phyloP scores from a whole-genome alignment of 805 yeast genomes.

The Blastobotrys parvus region DNA sequence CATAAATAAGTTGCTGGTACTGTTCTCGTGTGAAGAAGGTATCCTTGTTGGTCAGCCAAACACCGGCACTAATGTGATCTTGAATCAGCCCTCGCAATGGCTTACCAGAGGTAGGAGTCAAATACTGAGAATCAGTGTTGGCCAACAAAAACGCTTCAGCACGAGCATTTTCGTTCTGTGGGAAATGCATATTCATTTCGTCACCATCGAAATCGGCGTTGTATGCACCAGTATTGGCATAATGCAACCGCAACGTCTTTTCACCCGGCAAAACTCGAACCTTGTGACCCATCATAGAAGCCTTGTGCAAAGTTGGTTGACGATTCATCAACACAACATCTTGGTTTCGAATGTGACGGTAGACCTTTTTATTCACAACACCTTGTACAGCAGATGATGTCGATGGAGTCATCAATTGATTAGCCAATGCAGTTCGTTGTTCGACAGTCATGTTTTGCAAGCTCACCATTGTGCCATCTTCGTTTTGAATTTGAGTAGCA shows the following conservation, averaged over 20 bases:
- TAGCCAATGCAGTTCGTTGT: conserved; percentile 91
- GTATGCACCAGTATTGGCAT: conserved; percentile 98
- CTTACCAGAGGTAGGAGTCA: conserved; percentile 97
- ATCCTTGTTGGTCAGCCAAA: conserved; percentile 94
- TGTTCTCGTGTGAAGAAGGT: conserved; percentile 81
- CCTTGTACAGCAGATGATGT: conserved; percentile 35
- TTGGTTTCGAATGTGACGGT: conserved; percentile 86
- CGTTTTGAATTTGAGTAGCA: conserved; percentile 91
- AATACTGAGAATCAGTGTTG: conserved; percentile 93
- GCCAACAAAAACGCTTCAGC: conserved; percentile 95
- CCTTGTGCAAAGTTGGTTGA: conserved; percentile 98
- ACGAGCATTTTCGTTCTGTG: conserved; percentile 94
- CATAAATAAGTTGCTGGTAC: conserved; percentile 89
- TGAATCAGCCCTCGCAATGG: conserved; percentile 98
- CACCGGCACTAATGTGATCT: conserved; percentile 98
- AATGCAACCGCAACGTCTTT: conserved; percentile 90
- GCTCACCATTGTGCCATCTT: conserved; percentile 79
- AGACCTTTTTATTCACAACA: conserved; percentile 82
- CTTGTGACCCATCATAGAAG: conserved; percentile 99
- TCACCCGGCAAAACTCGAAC: conserved; percentile 96
- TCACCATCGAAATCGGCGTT: conserved; percentile 99
- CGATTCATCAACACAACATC: conserved; percentile 98
- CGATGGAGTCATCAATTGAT: conserved; percentile 85
- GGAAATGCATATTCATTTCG: conserved; percentile 99
- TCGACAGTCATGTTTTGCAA: conserved; percentile 84